A percentile compares a stretch with the other conserved stretches of the same genome.
These are phyloP conservation scores for Geranomyces michiganensis DNA, from an alignment of 192 early-diverging fungal genomes.

Conservation along the genomic window DNA sequence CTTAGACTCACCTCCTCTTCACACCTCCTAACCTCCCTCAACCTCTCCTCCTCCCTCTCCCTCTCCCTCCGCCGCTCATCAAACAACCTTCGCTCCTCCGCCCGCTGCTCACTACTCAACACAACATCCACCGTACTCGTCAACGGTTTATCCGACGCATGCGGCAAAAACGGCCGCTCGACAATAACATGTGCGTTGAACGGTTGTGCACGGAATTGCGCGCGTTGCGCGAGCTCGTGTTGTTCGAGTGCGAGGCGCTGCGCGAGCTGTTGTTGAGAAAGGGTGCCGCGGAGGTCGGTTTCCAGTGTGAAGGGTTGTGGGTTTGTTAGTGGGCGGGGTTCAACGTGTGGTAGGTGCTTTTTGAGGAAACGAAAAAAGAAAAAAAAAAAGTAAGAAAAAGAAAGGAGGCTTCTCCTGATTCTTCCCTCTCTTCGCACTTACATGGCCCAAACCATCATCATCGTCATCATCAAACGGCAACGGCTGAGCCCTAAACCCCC, in stretches of 20 bases:
- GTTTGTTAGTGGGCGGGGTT: constrained; percentile 42
- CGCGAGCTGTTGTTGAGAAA: constrained; percentile 45
- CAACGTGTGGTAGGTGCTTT: not conserved
- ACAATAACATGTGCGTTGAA: constrained; percentile 39
- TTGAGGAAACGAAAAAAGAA: not conserved
- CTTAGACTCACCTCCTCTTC: constrained; percentile 47
- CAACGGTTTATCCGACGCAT: constrained; percentile 54
- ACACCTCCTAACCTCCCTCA: constrained; percentile 51
- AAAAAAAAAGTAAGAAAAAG: not conserved
- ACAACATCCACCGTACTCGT: constrained; percentile 52
- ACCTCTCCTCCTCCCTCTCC: constrained; percentile 58
- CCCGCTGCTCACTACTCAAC: constrained; percentile 60
- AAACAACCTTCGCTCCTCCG: constrained; percentile 67
- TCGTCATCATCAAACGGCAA: constrained; percentile 46
- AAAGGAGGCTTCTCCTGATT: not conserved
- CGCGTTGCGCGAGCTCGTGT: constrained; percentile 22
- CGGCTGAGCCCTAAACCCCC: constrained; percentile 56
- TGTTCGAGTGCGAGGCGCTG: constrained; percentile 44
- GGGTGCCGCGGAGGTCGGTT: constrained; percentile 56
- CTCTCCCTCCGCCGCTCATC: constrained; percentile 58
- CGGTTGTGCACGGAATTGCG: constrained; percentile 63
- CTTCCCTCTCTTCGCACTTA: too few species aligned
- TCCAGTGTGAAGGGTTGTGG: constrained; percentile 66
- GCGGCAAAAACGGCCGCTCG: constrained; percentile 62
- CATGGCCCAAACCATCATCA: too few species aligned